Evolutionary conservation across 2,329 filamentous ascomycete genomes (phyloP), one percentile per base, ranked within the genome.

Genomic region (Ophiostoma perfectum): DNA sequence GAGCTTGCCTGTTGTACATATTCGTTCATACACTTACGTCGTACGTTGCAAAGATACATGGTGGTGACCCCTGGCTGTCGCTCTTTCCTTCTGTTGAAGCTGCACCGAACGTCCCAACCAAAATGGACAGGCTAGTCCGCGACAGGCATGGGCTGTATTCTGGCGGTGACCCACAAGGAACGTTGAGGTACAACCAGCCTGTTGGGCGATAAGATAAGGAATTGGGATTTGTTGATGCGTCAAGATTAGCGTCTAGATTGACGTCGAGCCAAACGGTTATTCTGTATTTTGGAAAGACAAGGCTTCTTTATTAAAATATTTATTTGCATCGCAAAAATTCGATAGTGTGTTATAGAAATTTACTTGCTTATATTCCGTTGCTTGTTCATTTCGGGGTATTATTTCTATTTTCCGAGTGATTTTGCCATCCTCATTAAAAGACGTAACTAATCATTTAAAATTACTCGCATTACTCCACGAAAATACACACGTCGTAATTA

Each of bases 131-230:
- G 5, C 70, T 70, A 70, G 18, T 6, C 68, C 16, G 9, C 9
- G 65, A 49, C 11, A 16, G 65, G 65, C 36, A 63, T 66, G 66
- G 69, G 18, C 49, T n/a, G 4, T 36, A 39, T 0, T 52, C 36
- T 64, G 49, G 65, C 42, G 52, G 68, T 65, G 66, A 55, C 58
- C 69, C 69, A 69, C 69, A 67, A 27, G 44, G 64, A 69, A 66
- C 69, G 66, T 71, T 71, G 71, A 69, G 69, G 55, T 66, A 63
- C 60, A 5, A n/a, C 39, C 66, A 47, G 58, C 36, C 47, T 42
- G 55, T 42, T 41, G 45, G 12, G 36, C 66, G 71, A 72, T 72
- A 72, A 72, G 71, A 72, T 70, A 71, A 68, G 49, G 16, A 18
- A n/a, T 42, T 8, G 41, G n/a, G 60, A 5, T 41, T 9, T 63